Base-by-base conservation (phyloP, 1,284 basidiomycete species). In the Fomitiporia mediterranea region DNA sequence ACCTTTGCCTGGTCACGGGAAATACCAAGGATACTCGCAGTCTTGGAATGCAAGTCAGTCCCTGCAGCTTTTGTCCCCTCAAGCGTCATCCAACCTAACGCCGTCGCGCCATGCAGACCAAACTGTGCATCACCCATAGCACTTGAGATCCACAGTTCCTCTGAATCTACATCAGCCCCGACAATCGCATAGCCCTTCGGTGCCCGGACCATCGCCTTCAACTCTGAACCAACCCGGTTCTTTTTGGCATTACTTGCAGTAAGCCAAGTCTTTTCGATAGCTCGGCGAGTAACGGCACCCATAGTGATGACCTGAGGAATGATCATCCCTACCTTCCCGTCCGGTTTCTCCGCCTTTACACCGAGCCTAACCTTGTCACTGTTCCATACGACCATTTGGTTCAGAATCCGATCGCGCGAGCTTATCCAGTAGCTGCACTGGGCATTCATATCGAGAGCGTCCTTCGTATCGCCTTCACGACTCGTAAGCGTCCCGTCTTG, bases 51-150 rank as follows among this genome's bases (percentile, higher is more conserved):
- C 51, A 99, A 74, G 71, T 99, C 97, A 2, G 96, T 99, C 4
- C 94, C 96, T 0, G 89, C 88, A 0, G 87, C 80, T 71, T 99
- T 99, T n/a, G 95, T 98, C 1, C 97, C 97, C 70, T 99, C 97
- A 25, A 99, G 81, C 9, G 96, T 99, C 96, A 99, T 99, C 97
- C 96, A 99, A 0, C 96, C 97, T 44, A 99, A 87, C 0, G 96
- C 94, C 0, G 95, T 98, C 2, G 94, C 94, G 15, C 97, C 96
- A 64, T 99, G 96, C 57, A 98, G 72, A 6, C 96, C 97, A 68
- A 99, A 98, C 71, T 99, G 96, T 0, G 95, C 93, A 67, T 99
- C 97, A 2, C 96, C 96, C 93, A 98, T 97, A 59, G 94, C 93
- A 66, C 92, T 95, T 46, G 95, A 97, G 63, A 99, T 99, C 97